phyloP scores from a whole-genome alignment of 768 basidiomycete species.

The Epithele typhae region DNA sequence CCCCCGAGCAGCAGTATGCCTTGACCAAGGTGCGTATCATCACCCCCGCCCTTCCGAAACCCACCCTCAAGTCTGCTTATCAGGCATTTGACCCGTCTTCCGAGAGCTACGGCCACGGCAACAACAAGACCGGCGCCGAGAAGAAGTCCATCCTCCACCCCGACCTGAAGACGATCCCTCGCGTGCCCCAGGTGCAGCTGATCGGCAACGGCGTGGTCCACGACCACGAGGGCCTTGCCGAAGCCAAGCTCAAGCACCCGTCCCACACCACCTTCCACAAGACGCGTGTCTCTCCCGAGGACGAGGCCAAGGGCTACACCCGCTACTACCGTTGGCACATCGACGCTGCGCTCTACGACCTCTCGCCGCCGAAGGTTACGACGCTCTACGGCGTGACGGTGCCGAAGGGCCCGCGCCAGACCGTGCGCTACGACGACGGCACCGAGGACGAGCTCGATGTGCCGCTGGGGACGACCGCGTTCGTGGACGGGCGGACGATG shows the following conservation, averaged over 20 bases:
- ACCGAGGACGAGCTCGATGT: slow-evolving; percentile 80
- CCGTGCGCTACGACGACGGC: slow-evolving; percentile 77
- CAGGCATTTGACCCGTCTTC: slow-evolving; percentile 73
- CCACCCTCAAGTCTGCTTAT: not conserved
- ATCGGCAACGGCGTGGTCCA: slow-evolving; percentile 85
- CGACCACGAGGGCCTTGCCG: slow-evolving; percentile 74
- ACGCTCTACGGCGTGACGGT: slow-evolving; percentile 78
- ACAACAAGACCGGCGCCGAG: slow-evolving; percentile 75
- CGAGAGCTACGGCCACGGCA: slow-evolving; percentile 79
- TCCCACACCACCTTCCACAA: slow-evolving; percentile 87
- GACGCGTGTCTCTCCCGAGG: slow-evolving; percentile 64
- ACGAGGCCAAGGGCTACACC: slow-evolving; percentile 74
- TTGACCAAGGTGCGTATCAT: slow-evolving; percentile 64
- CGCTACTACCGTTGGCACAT: slow-evolving; percentile 93
- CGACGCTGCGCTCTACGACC: slow-evolving; percentile 79
- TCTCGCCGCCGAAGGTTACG: slow-evolving; percentile 78
- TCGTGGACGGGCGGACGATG: slow-evolving; percentile 77
- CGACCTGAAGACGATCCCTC: slow-evolving; percentile 87
- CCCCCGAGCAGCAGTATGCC: slow-evolving; percentile 81
- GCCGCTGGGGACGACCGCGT: slow-evolving; percentile 84
- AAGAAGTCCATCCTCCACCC: slow-evolving; percentile 83
- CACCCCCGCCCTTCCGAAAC: not conserved
- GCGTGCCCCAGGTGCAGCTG: slow-evolving; percentile 85
- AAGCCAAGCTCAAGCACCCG: slow-evolving; percentile 80
- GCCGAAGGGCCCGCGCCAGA: slow-evolving; percentile 61